Evolutionary conservation across 78 protist genomes (phyloP).

Genomic region (Monosiga brevicollis): DNA sequence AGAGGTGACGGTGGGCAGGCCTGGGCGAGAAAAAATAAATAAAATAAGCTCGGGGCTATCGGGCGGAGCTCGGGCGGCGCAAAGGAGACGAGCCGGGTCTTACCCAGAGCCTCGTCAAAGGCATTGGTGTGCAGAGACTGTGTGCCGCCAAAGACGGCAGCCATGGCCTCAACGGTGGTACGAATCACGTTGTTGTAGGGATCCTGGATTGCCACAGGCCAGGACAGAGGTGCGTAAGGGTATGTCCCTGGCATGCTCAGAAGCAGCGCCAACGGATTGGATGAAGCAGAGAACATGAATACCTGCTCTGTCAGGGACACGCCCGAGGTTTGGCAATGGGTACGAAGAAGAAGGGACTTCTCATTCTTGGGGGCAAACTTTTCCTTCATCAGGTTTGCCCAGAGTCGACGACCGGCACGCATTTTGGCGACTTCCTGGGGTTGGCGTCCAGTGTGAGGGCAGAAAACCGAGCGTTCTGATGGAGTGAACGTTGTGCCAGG

Average conservation of each 20-base stretch:
- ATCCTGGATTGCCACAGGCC: conserved; percentile 13
- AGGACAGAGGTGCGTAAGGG: not conserved
- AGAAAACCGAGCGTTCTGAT: not conserved
- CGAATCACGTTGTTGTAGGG: conserved; percentile 90
- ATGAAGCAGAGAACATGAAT: not conserved
- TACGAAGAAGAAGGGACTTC: conserved; percentile 81
- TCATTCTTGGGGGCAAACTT: conserved; percentile 71
- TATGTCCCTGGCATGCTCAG: too few relatives aligned
- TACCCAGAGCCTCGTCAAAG: conserved; percentile 85
- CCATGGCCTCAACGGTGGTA: conserved; percentile 97
- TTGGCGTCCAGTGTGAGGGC: not conserved
- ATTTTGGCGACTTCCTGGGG: conserved; percentile 83
- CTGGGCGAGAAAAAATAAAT: conserved; percentile 14
- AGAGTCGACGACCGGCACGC: conserved; percentile 94
- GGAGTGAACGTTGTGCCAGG: not conserved
- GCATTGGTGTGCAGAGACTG: conserved; percentile 90
- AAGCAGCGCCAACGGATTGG: too few relatives aligned
- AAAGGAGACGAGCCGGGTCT: too few relatives aligned
- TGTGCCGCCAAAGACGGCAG: conserved; percentile 92
- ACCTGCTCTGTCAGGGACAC: conserved; percentile 93
- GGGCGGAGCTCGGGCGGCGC: too few relatives aligned
- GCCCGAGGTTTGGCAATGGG: conserved; percentile 95
- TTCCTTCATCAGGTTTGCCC: conserved; percentile 81
- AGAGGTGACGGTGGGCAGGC: conserved; percentile 88
- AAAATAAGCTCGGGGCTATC: too few relatives aligned